Evolutionary conservation across 495 filamentous ascomycete species (phyloP).

Genomic region (Venustampulla echinocandica): DNA sequence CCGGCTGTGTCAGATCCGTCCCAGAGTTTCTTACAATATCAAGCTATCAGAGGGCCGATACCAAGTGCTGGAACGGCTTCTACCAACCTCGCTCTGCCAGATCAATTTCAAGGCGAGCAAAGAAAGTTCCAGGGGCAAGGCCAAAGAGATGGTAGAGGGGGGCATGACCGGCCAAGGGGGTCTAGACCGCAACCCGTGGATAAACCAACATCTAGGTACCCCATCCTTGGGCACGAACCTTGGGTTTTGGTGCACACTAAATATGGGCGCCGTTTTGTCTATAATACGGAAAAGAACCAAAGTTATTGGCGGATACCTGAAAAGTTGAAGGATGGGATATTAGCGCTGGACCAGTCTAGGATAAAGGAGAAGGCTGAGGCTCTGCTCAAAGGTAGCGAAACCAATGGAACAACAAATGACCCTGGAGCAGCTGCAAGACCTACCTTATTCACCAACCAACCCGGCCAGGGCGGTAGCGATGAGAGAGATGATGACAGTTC

Average conservation of each 20-base stretch:
- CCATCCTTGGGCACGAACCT: conserved; percentile 73
- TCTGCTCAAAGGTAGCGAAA: conserved; percentile 16
- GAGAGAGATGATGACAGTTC: conserved; percentile 40
- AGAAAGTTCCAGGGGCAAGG: conserved; percentile 27
- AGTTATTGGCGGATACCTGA: conserved; percentile 91
- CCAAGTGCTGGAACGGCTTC: conserved; percentile 29
- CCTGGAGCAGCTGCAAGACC: conserved; percentile 12
- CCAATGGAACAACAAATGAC: conserved; percentile 5
- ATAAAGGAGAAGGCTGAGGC: conserved; percentile 41
- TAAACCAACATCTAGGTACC: conserved; percentile 68
- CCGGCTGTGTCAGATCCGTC: conserved; percentile 24
- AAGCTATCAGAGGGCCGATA: conserved; percentile 29
- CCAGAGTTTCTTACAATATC: conserved; percentile 36
- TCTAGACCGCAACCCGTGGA: conserved; percentile 53
- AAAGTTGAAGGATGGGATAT: conserved; percentile 70
- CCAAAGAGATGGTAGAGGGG: conserved; percentile 28
- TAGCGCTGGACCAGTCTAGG: conserved; percentile 56
- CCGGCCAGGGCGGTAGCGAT: conserved; percentile 12
- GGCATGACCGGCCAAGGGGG: conserved; percentile 15
- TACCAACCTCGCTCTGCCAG: conserved; percentile 30
- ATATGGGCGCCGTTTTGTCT: conserved; percentile 75
- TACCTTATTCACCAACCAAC: neutral
- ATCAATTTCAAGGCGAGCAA: conserved; percentile 21
- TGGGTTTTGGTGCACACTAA: conserved; percentile 93
- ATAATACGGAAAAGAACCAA: conserved; percentile 71